Base-by-base conservation (phyloP, 2,329 filamentous ascomycete genomes). In the Volutella citrinella region DNA sequence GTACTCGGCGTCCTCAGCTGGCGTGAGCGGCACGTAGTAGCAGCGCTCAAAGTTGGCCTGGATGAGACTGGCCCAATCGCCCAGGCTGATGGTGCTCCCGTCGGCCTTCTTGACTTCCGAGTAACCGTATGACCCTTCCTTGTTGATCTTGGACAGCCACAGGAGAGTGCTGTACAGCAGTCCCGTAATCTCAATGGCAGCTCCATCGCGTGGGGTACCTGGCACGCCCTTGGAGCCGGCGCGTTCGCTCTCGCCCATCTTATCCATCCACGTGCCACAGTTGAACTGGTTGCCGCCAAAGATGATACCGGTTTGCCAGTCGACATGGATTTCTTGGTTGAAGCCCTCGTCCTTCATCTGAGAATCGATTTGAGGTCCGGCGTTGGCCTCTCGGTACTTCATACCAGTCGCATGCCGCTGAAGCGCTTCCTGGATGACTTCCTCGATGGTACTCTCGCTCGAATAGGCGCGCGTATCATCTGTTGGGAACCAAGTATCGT, bases 251-350 rank as follows among this genome's bases (percentile, higher is more conserved):
- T 98, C 93, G n/a, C 93, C 93, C 93, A 98, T 98, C 75, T 98
- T 98, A 72, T 98, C 93, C 89, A 96, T 96, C 93, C 93, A 98
- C 2, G 93, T 98, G 32, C 93, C 93, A 52, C 94, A 98, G 63
- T 98, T 98, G 64, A 69, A 75, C 56, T 96, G 90, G 55, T 87
- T 97, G 20, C 94, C 93, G 36, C 94, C 93, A 54, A 94, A 95
- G 38, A 98, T 82, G 44, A 98, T 77, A 15, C 93, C 94, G 3
- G 59, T 66, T 6, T 81, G 93, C 91, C 91, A 97, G 58, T 98
- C 91, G 10, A 95, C 87, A 40, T 85, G 78, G 49, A 97, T 84
- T 40, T 93, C 82, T 46, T 95, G 87, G 55, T 96, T 81, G 70
- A 98, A 98, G 1, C 93, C 93, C 53, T 89, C 83, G 5, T 87